These are phyloP conservation scores for Nicotiana sylvestris DNA, from an alignment of 257 asterid genomes.

Conservation along the genomic window DNA sequence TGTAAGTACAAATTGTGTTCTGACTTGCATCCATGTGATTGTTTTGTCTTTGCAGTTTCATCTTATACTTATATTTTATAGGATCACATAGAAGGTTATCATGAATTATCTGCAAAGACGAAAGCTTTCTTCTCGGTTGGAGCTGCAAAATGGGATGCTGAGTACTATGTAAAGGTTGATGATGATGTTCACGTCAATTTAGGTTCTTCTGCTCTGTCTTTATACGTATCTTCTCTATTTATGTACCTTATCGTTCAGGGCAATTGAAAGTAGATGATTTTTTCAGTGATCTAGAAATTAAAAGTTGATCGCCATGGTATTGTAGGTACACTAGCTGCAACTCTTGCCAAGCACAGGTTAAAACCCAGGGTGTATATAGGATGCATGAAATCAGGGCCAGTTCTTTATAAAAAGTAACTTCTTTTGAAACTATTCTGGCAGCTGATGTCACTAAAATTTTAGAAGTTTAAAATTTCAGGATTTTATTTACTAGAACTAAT, in stretches of 20 bases:
- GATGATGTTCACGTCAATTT: conserved; percentile 86
- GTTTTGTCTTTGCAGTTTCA: background rate
- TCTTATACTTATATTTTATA: conserved; percentile 12
- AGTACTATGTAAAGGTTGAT: conserved; percentile 67
- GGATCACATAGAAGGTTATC: conserved; percentile 84
- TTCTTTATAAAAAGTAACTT: conserved; percentile 45
- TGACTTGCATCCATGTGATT: background rate
- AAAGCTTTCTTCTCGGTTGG: conserved; percentile 70
- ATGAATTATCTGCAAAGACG: conserved; percentile 75
- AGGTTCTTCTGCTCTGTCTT: conserved; percentile 29
- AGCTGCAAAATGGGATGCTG: conserved; percentile 74
- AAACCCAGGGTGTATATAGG: conserved; percentile 54
- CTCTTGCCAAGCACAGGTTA: conserved; percentile 48
- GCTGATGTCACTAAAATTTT: background rate
- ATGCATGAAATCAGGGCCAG: conserved; percentile 70
- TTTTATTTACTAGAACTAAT: background rate
- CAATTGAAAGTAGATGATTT: background rate
- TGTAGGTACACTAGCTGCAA: conserved; percentile 57
- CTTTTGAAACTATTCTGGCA: background rate
- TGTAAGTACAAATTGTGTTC: conserved; percentile 26
- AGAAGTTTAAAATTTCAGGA: background rate
- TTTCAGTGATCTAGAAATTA: background rate
- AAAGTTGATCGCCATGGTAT: background rate
- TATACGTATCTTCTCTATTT: background rate
- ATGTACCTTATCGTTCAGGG: background rate